Conservation (phyloP, 441 rosid species). For the Pelargonium fulgidum region DNA sequence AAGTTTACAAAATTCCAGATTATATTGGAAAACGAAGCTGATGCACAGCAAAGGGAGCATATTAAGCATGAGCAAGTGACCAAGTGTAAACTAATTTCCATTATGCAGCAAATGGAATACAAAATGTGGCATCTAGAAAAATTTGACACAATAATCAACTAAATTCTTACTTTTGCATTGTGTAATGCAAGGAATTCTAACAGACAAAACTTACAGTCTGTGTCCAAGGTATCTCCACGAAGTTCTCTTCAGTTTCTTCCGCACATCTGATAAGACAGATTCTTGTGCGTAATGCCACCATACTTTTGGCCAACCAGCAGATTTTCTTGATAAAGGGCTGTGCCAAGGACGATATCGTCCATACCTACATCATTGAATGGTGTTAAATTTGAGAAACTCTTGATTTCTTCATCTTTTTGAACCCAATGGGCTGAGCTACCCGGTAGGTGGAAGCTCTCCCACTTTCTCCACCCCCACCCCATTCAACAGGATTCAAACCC, state of each 20-base stretch:
- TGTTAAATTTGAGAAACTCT: too few relatives aligned
- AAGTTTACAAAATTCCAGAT: background rate
- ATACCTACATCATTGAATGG: constrained; percentile 46
- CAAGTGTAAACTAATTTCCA: background rate
- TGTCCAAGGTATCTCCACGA: constrained; percentile 85
- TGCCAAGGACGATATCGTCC: constrained; percentile 85
- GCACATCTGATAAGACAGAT: constrained; percentile 70
- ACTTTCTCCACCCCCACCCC: too few relatives aligned
- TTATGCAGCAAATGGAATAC: constrained; percentile 2
- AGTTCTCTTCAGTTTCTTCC: constrained; percentile 61
- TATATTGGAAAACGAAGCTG: background rate
- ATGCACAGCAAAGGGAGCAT: background rate
- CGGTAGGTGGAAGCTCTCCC: too few relatives aligned
- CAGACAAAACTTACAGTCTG: constrained; percentile 54
- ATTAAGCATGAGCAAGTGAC: too few relatives aligned
- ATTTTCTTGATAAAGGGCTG: constrained; percentile 50
- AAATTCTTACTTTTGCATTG: background rate
- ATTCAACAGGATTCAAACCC: too few relatives aligned
- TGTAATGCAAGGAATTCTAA: background rate
- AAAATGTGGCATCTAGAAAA: constrained; percentile 4
- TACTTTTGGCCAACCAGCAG: constrained; percentile 65
- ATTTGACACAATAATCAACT: background rate
- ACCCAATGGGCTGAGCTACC: too few relatives aligned
- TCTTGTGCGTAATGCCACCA: constrained; percentile 95
- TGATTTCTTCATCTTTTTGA: too few relatives aligned